Conservation (phyloP, 345 rosid genomes). For the Zanthoxylum bungeanum region DNA sequence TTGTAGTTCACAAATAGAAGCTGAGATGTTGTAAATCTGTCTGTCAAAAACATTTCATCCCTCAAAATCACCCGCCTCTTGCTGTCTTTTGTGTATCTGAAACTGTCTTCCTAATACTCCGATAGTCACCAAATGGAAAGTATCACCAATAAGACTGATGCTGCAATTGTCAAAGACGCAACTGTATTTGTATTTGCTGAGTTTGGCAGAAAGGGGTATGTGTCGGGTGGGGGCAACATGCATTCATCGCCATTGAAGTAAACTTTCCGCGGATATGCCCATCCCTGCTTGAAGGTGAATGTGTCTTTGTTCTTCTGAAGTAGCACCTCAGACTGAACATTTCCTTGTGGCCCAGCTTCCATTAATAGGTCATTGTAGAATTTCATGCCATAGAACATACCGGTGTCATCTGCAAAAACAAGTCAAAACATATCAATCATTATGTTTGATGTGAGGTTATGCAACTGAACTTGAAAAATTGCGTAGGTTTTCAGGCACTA, state of each 20-base stretch:
- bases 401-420: slow-evolving; percentile 28
- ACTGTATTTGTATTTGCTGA: slow-evolving; percentile 5
- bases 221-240: slow-evolving; percentile 28
- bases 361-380: slow-evolving; percentile 28
- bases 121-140: slow-evolving; percentile 18
- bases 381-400: slow-evolving; percentile 35
- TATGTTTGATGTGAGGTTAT: not conserved
- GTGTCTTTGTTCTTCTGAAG: slow-evolving; percentile 25
- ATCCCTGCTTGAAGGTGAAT: slow-evolving; percentile 32
- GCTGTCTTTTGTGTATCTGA: slow-evolving; percentile 7
- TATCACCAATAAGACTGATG: slow-evolving; percentile 27
- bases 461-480: not conserved
- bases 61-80: slow-evolving; percentile 10
- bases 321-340: slow-evolving; percentile 35
- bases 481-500: slow-evolving; percentile 17
- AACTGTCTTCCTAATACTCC: not conserved
- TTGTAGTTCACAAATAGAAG: not conserved
- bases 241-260: slow-evolving; percentile 42
- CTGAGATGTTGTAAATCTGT: slow-evolving; percentile 15
- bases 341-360: slow-evolving; percentile 36
- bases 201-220: not conserved
- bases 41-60: not conserved
- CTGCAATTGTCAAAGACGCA: slow-evolving; percentile 19
- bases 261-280: slow-evolving; percentile 31
- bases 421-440: not conserved